These are phyloP conservation scores for Cerrena zonata DNA, from an alignment of 1,284 basidiomycete species.

Conservation along the genomic window DNA sequence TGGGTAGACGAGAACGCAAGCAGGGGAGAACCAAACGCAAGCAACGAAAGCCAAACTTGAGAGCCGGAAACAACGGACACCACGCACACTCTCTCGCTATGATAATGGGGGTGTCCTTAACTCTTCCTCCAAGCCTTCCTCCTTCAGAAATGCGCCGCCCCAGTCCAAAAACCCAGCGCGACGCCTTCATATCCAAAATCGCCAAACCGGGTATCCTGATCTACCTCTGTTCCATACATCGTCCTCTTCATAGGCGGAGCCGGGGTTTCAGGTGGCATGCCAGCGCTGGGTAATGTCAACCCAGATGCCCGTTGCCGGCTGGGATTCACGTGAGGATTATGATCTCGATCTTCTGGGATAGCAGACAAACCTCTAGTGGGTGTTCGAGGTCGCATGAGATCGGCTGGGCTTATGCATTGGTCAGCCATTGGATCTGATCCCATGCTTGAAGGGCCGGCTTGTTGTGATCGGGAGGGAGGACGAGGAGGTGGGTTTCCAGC, in stretches of 20 bases:
- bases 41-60: no score
- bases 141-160: slow-evolving; percentile 23
- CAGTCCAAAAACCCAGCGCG: slow-evolving; percentile 59
- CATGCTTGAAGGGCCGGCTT: neutral
- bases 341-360: slow-evolving; percentile 12
- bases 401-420: slow-evolving; percentile 16
- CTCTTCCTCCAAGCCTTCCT: slow-evolving; percentile 12
- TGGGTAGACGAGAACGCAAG: neutral
- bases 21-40: no score
- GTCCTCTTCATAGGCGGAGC: slow-evolving; percentile 47
- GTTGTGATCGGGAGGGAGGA: slow-evolving; percentile 2
- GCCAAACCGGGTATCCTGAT: slow-evolving; percentile 69
- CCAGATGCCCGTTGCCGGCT: neutral
- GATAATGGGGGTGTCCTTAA: slow-evolving; percentile 12
- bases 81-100: neutral
- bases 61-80: neutral
- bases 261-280: slow-evolving; percentile 29
- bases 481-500: slow-evolving; percentile 10
- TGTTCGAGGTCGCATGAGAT: slow-evolving; percentile 13
- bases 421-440: slow-evolving; percentile 4
- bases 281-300: neutral
- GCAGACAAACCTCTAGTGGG: slow-evolving; percentile 17
- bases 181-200: slow-evolving; percentile 75
- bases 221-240: slow-evolving; percentile 76
- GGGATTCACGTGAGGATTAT: neutral